Base-by-base conservation (phyloP, 768 basidiomycete genomes). In the Cystobasidiopsis lactophilus region DNA sequence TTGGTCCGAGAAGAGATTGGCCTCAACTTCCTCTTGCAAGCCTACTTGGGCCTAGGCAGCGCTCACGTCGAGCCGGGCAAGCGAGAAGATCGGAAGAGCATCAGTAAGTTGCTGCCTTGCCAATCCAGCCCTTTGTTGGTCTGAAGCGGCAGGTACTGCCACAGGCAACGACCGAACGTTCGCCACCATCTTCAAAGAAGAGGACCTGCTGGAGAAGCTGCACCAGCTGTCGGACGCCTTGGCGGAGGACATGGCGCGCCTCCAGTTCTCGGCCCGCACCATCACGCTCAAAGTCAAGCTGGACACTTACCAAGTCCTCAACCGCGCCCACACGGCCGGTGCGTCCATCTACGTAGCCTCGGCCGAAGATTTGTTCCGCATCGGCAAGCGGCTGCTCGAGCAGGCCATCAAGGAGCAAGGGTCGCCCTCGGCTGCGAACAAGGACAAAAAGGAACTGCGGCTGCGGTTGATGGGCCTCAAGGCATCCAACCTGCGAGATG, bases 211-310 rank as follows among this genome's bases (percentile, higher is more conserved):
- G 9, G 33, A 35, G 33, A 85, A 82, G 64, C 73, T 98, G 0
- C 75, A 82, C 23, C 77, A 83, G 52, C 76, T 93, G 33, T 80
- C 86, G 1, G 74, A 72, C 1, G 81, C 85, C 60, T 75, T 98
- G 13, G 82, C 77, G 61, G 72, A 73, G 40, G 88, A 93, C 63
- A 78, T 95, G 75, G 68, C 71, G 26, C 66, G 73, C n/a, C 72
- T 72, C 41, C 79, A 82, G 29, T 98, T 85, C 78, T 74, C 77
- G 5, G 91, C 85, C 7, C 76, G 79, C 58, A 93, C 85, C 0
- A 72, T 96, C 30, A 91, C 85, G 0, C 72, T 96, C 47, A 93
- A 91, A 65, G 88, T 79, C 65, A 98, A 98, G 69, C 73, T 85
- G 31, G 80, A 89, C 63, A 86, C 79, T 1, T 95, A 78, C 65